Base-by-base conservation (phyloP, 768 basidiomycete species). In the Hypholoma sublateritium region DNA sequence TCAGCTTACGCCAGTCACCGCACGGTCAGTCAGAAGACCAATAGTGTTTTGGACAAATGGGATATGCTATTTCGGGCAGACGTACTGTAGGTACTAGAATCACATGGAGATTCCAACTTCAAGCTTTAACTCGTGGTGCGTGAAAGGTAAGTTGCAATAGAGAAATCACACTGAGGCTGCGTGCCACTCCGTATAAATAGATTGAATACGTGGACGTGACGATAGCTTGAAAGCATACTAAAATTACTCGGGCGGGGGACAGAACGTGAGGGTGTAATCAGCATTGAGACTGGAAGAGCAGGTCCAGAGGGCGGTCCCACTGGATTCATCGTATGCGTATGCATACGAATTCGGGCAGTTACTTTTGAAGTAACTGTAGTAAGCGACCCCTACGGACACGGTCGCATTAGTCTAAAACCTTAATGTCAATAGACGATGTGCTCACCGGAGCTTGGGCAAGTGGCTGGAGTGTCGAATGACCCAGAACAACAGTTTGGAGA, bases 401-500 rank as follows among this genome's bases (percentile, higher is more conserved):
- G 12, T 22, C 24, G 19, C 17, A 55, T 50, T 11, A 17, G 34
- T 46, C 14, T 39, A 4, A 5, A 4, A 42, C 12, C 17, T 35
- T 28, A 21, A 21, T 14, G 14, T n/a, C 14, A 22, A 6, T 41
- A 17, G 6, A 21, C 14, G 39, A 21, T n/a, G 25, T 28, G 55
- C 63, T 55, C 22, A 68, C 73, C 73, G 5, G 81, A 80, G 14
- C 74, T 59, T 14, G 84, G 86, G 65, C 86, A 88, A 2, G 84
- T 85, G 8, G 62, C 70, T 0, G 82, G 63, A 4, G 80, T 83
- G 63, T 72, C 66, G 65, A 78, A 72, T 43, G 67, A 69, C 11
- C 87, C 87, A 28, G 78, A 77, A 73, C 87, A 88, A 69, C 87
- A 88, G 64, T 86, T 85, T 5, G 79, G 67, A 36, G 83, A 84